These are phyloP conservation scores for Botrytis fabae DNA, from an alignment of 2,329 filamentous ascomycete genomes.

Conservation along the genomic window DNA sequence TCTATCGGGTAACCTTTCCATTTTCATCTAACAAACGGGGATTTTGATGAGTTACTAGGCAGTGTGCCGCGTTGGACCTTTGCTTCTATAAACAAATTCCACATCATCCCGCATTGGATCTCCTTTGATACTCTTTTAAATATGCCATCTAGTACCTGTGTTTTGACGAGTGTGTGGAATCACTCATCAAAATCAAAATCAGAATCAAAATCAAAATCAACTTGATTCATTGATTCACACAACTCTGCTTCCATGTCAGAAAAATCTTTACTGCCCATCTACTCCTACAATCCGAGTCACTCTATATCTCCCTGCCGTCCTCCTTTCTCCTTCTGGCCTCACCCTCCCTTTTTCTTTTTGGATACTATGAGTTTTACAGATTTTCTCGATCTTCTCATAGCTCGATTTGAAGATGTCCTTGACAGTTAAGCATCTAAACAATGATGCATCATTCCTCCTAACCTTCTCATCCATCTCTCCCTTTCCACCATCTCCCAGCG, in stretches of 20 bases:
- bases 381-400: conserved; percentile 26
- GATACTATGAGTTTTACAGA: conserved; percentile 26
- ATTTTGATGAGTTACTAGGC: not conserved
- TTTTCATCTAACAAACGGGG: conserved; percentile 9
- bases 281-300: conserved; percentile 4
- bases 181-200: not conserved
- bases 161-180: conserved; percentile 3
- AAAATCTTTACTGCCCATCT: conserved; percentile 16
- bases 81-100: not conserved
- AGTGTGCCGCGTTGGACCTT: not conserved
- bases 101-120: conserved; percentile 12
- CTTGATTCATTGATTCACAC: conserved; percentile 13
- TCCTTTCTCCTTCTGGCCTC: conserved; percentile 2
- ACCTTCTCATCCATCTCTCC: conserved; percentile 51
- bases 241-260: conserved; percentile 14
- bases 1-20: conserved; percentile 18
- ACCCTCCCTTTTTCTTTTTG: not conserved
- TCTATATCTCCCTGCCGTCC: not conserved
- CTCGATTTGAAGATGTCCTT: conserved; percentile 54
- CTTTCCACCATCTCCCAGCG: conserved; percentile 40
- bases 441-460: conserved; percentile 64
- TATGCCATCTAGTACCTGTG: not conserved
- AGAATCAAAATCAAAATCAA: not conserved
- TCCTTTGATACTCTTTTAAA: not conserved
- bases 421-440: conserved; percentile 63